Percentiles rank a stretch among this genome's conserved stretches.
phyloP scores from a whole-genome alignment of 306 rosid genomes.

The Prinsepia uniflora region DNA sequence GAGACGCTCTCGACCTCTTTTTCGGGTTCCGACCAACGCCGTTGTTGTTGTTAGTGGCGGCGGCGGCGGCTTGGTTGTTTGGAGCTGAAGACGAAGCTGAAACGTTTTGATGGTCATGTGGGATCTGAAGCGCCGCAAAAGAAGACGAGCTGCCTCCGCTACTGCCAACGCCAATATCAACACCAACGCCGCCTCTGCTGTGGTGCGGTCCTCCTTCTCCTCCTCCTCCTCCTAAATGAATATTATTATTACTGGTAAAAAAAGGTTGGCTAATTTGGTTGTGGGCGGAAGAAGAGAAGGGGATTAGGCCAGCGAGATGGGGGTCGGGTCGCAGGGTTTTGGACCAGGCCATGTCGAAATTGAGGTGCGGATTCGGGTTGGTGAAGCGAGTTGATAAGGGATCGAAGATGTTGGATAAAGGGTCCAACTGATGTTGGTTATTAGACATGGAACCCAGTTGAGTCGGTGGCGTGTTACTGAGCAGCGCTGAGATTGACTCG shows the following conservation, averaged over 20 bases:
- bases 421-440: constrained; percentile 34
- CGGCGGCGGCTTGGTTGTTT: constrained; percentile 25
- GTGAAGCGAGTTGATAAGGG: constrained; percentile 35
- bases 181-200: constrained; percentile 20
- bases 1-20: constrained; percentile 83
- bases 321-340: constrained; percentile 51
- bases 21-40: constrained; percentile 62
- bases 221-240: constrained; percentile 25
- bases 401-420: constrained; percentile 57
- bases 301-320: constrained; percentile 36
- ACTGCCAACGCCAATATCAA: not conserved
- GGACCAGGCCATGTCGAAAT: constrained; percentile 57
- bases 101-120: constrained; percentile 25
- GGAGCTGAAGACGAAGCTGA: constrained; percentile 24
- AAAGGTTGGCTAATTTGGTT: constrained; percentile 25
- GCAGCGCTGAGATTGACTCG: constrained; percentile 50
- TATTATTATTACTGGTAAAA: constrained; percentile 25
- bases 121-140: constrained; percentile 32
- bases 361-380: constrained; percentile 36
- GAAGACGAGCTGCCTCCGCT: constrained; percentile 8
- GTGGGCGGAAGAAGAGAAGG: too few relatives aligned
- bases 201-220: constrained; percentile 1
- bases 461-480: constrained; percentile 16
- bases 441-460: constrained; percentile 31
- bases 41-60: constrained; percentile 8